phyloP scores from a whole-genome alignment of 805 yeast genomes.

The Pichia paraexigua region DNA sequence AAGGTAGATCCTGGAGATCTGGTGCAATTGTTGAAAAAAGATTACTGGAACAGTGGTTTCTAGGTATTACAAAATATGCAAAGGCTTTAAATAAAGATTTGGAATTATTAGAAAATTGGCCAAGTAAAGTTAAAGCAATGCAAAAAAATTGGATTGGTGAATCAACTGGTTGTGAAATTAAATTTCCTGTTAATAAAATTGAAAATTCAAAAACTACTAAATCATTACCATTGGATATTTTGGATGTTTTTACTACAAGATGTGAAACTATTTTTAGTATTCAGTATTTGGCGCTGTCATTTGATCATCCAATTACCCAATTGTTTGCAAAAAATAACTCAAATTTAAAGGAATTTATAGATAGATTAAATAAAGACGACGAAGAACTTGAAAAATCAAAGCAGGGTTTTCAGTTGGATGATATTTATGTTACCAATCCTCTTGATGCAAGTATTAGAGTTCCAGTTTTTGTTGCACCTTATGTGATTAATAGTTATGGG shows the following conservation, averaged over 20 bases:
- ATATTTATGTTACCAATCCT: slow-evolving; percentile 50
- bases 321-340: slow-evolving; percentile 32
- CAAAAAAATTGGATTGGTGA: slow-evolving; percentile 93
- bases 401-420: slow-evolving; percentile 48
- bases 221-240: slow-evolving; percentile 13
- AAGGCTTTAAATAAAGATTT: slow-evolving; percentile 59
- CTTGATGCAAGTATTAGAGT: slow-evolving; percentile 36
- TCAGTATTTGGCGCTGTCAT: slow-evolving; percentile 73
- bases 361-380: slow-evolving; percentile 28
- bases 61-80: slow-evolving; percentile 82
- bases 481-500: slow-evolving; percentile 78
- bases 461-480: slow-evolving; percentile 87
- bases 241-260: slow-evolving; percentile 74
- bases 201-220: slow-evolving; percentile 7
- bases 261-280: slow-evolving; percentile 83
- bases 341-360: slow-evolving; percentile 40
- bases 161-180: slow-evolving; percentile 69
- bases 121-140: slow-evolving; percentile 80
- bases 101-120: slow-evolving; percentile 64
- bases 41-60: slow-evolving; percentile 84
- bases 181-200: slow-evolving; percentile 30
- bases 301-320: slow-evolving; percentile 56
- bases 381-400: slow-evolving; percentile 36
- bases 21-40: slow-evolving; percentile 90
- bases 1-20: slow-evolving; percentile 93